A percentile compares a stretch with the other conserved stretches of the same genome.
phyloP scores from a whole-genome alignment of 129 eudicot species.

The Flaveria trinervia region DNA sequence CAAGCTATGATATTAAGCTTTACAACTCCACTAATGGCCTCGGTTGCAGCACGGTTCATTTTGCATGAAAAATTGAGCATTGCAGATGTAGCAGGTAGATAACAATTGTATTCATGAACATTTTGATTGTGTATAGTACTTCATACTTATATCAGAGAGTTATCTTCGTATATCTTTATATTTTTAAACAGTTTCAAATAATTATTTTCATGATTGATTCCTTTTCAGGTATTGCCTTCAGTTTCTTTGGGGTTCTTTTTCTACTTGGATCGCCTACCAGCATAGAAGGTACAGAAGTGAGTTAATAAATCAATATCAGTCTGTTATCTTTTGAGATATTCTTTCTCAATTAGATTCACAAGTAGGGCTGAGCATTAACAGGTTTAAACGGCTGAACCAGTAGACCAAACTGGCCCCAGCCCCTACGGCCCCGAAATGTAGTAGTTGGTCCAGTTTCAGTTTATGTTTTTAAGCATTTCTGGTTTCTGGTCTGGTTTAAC shows the following conservation, averaged over 20 bases:
- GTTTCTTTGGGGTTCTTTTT: slow-evolving; percentile 77
- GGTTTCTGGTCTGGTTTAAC: not conserved
- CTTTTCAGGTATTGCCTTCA: slow-evolving; percentile 68
- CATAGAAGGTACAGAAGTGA: slow-evolving; percentile 65
- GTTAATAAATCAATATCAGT: slow-evolving; percentile 25
- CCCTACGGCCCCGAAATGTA: not conserved
- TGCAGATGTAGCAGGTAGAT: slow-evolving; percentile 63
- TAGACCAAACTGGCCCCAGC: not conserved
- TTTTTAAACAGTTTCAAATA: not conserved
- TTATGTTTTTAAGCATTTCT: slow-evolving; percentile 2
- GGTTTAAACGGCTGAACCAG: not conserved
- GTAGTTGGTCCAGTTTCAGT: not conserved
- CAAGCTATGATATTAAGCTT: slow-evolving; percentile 64
- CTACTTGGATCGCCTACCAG: slow-evolving; percentile 47
- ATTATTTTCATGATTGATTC: slow-evolving; percentile 14
- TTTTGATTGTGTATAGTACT: not conserved
- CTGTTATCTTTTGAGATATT: slow-evolving; percentile 11
- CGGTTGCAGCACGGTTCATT: slow-evolving; percentile 56
- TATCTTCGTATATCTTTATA: not conserved
- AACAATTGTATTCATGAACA: slow-evolving; percentile 13
- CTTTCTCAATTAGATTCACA: slow-evolving; percentile 14
- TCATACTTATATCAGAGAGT: not conserved
- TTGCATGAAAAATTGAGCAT: slow-evolving; percentile 66
- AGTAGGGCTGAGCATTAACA: not conserved
- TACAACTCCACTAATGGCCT: slow-evolving; percentile 69